Base-by-base conservation (phyloP, 2,329 filamentous ascomycete genomes). In the Penicillium capsulatum region DNA sequence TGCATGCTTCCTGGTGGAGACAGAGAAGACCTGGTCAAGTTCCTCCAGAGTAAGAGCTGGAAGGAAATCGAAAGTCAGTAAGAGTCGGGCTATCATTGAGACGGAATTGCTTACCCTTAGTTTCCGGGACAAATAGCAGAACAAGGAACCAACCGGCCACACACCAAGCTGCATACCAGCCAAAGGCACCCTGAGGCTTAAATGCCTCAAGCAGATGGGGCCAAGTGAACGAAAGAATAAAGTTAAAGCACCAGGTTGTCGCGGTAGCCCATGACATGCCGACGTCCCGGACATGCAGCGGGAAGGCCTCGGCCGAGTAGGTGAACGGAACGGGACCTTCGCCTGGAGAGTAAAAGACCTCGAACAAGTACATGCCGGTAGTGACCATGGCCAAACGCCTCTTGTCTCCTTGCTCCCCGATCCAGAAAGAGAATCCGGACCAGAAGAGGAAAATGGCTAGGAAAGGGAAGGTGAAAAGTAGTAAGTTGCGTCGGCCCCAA, bases 241-340 rank as follows among this genome's bases (percentile, higher is more conserved):
- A 73, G 54, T 78, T 78, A 61, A 77, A 78, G 48, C 71, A 73
- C 74, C 74, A 77, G 20, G 69, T 73, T 19, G 71, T 76, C 0
- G 75, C 73, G 0, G 74, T 77, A 0, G 70, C 75, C 43, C 67
- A 72, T 3, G 75, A 76, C 79, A 82, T 82, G 26, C 78, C 79
- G 7, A 80, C 67, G n/a, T 78, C 72, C 8, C 79, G 74, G 22
- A 81, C 73, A 42, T 80, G 76, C 7, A 80, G 60, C 7, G 78
- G 79, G 52, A 81, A 83, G 1, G 76, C 77, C 58, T 83, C 80
- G 4, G 80, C 79, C 0, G 76, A 80, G 56, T 83, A 83, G 0
- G 77, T 80, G 50, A 83, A 83, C 1, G 79, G 79, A 0, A 81
- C 79, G 0, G 75, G 75, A 0, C 79, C 79, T 58, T 78, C 77